Evolutionary conservation across 306 rosid species (phyloP), one percentile per base, ranked within the genome.

Genomic region (Geum urbanum): DNA sequence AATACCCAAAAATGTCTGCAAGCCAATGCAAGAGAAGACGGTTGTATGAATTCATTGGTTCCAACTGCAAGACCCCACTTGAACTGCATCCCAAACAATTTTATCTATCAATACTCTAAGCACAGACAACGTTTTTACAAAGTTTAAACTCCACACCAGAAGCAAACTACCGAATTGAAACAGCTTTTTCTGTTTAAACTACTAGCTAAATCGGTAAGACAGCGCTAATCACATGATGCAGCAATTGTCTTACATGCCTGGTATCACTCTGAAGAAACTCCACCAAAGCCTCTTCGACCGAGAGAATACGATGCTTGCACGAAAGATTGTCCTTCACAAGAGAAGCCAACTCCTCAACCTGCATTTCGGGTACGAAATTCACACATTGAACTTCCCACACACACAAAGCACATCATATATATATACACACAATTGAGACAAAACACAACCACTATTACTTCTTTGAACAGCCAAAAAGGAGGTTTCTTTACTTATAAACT

Each of bases 11-110:
- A 81, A 94, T 94, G 81, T 94, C 99, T 45, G 99, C 97, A 82
- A 94, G 97, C 59, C 96, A 97, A 66, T 94, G 99, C 85, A 94
- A 84, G 67, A 94, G 97, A 83, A 91, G 97, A 75, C 99, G 99
- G 48, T 81, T 85, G 82, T 94, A 94, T 44, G 99, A 80, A 77
- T 86, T 87, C 97, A 87, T 94, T 57, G 99, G 97, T 85, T 94
- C 89, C 83, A 94, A 81, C 83, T 94, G 97, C 81, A 94, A 76
- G 64, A 88, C 74, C 74, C 92, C 88, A 70, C 84, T 84, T 65
- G 88, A 82, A 84, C 99, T 91, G 91, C 84, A 83, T 74, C 24
- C 11, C 14, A 14, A 40, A 55, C 44, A 68, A 24, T 9, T 19
- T 44, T 0, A 47, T 9, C 63, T 44, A 47, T 43, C 41, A 57